These are phyloP conservation scores for Lasiodiplodia sp. DNA, from an alignment of 2,329 filamentous ascomycete genomes.

Conservation along the genomic window DNA sequence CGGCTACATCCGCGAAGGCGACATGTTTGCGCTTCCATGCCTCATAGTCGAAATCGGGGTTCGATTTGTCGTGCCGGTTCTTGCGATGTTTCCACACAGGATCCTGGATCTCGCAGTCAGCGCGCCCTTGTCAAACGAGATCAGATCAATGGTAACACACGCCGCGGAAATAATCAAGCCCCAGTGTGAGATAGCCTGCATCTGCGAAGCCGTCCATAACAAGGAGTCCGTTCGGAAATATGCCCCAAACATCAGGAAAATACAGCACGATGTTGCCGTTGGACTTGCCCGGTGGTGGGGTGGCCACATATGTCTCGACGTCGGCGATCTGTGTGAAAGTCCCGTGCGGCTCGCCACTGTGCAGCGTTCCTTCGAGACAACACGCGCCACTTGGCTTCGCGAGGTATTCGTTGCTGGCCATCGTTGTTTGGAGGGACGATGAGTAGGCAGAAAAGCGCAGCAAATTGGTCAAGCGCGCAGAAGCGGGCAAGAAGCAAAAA, in stretches of 20 bases:
- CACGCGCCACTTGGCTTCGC: conserved; percentile 47
- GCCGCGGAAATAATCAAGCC: conserved; percentile 56
- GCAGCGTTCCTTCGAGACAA: conserved; percentile 51
- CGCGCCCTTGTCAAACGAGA: not conserved
- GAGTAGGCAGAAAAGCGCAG: not conserved
- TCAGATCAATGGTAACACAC: conserved; percentile 37
- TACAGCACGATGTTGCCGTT: conserved; percentile 56
- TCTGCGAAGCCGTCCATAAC: conserved; percentile 58
- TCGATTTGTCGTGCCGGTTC: conserved; percentile 33
- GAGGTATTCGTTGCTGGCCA: conserved; percentile 31
- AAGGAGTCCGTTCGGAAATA: conserved; percentile 53
- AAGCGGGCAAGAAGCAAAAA: no score
- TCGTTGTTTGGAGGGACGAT: not conserved
- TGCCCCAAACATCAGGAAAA: conserved; percentile 56
- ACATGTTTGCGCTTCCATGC: conserved; percentile 59
- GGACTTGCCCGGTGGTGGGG: conserved; percentile 37
- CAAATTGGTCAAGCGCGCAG: not conserved
- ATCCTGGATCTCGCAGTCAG: conserved; percentile 41
- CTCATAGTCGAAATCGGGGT: conserved; percentile 53
- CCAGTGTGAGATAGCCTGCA: conserved; percentile 52
- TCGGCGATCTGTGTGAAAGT: conserved; percentile 43
- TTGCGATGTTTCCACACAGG: conserved; percentile 53
- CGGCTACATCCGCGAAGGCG: conserved; percentile 51
- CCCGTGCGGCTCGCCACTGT: conserved; percentile 50
- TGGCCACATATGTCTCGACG: conserved; percentile 50